Evolutionary conservation across 306 rosid genomes (phyloP), one percentile per base, ranked within the genome.

Genomic region (Macrotyloma uniflorum): DNA sequence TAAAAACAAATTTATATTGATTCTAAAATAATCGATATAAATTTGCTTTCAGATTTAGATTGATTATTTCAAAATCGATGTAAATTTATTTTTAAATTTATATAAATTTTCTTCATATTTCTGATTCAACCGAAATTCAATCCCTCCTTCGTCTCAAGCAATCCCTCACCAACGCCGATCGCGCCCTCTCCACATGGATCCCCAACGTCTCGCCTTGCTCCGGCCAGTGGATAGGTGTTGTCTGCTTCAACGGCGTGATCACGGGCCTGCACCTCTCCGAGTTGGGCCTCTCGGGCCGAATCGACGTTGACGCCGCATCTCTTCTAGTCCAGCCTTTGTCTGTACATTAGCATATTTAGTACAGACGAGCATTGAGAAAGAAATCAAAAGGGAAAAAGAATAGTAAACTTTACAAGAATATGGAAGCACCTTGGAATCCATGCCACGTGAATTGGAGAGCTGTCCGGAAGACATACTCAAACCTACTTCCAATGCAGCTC

Each of bases 281-380:
- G 67, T 72, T 91, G 70, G 80, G 61, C 6, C 89, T 95, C 15
- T 72, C 96, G 0, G 98, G 99, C 1, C 33, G 36, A 2, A 83
- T 95, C 33, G 89, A 95, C 40, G 30, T 88, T 1, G 76, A 85
- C 0, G 89, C 97, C 3, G 8, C 0, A 96, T 96, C 87, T 96
- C 99, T 89, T 96, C 99, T 54, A 96, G 96, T 79, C 93, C 99
- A 22, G 96, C 98, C 85, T 97, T 91, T 72, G 98, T 91, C 99
- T 96, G 86, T 83, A 83, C 80, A 86, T 28, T 83, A 72, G 59
- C 50, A 66, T 54, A 63, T 77, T 82, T 79, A 16, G 46, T 80
- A 64, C 79, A 91, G 88, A 83, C 47, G 79, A 26, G 74, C 30
- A 61, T 72, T 46, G 38, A 5, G 53, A 70, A 78, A 79, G 59